Conservation (phyloP, 1,139 yeast species). For the Arxiozyma slooffiae region DNA sequence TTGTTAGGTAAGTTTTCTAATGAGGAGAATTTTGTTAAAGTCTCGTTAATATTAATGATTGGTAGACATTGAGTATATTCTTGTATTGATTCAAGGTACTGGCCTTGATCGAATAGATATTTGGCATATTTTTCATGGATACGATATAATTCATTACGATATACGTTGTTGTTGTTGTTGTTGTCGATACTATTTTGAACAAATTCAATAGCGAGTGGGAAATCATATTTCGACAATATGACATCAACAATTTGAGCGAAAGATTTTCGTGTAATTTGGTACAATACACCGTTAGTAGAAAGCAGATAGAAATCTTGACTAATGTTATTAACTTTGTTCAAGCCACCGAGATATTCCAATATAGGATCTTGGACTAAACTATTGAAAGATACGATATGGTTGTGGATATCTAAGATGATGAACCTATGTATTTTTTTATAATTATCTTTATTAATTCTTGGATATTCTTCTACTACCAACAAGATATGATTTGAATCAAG, state of each 20-base stretch:
- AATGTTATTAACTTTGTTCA: neutral
- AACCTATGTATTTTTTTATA: conserved; percentile 39
- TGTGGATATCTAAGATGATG: conserved; percentile 54
- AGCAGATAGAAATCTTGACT: conserved; percentile 39
- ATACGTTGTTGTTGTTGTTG: conserved; percentile 28
- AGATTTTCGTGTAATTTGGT: conserved; percentile 57
- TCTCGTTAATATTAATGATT: conserved; percentile 57
- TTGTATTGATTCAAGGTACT: conserved; percentile 57
- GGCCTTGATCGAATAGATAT: conserved; percentile 54
- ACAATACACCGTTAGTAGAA: conserved; percentile 67
- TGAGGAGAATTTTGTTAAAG: conserved; percentile 75
- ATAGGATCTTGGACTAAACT: conserved; percentile 58
- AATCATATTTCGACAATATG: conserved; percentile 61
- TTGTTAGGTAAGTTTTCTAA: conserved; percentile 43
- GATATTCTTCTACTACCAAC: conserved; percentile 24
- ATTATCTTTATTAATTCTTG: conserved; percentile 21
- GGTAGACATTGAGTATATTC: conserved; percentile 52
- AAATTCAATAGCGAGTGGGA: conserved; percentile 60
- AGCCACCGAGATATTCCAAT: conserved; percentile 41
- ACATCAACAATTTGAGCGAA: conserved; percentile 60
- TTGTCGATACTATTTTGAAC: conserved; percentile 40
- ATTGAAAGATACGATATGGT: conserved; percentile 63
- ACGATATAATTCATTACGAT: conserved; percentile 9
- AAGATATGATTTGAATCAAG: conserved; percentile 38
- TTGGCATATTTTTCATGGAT: conserved; percentile 68